Conservation (phyloP, 257 asterid genomes). For the Coffea eugenioides region DNA sequence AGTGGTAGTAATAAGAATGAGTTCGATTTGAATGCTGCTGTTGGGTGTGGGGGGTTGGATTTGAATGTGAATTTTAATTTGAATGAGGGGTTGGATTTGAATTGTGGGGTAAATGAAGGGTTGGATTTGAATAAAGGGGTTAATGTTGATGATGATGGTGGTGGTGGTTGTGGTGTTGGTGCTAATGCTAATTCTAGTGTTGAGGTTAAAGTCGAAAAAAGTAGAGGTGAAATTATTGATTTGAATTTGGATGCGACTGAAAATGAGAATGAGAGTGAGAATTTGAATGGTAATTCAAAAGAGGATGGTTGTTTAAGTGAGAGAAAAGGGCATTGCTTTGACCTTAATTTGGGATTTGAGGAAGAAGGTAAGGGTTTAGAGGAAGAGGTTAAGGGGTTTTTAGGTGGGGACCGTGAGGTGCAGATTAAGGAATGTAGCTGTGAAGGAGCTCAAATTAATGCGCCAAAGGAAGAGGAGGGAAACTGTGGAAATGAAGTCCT, state of each 20-base stretch:
- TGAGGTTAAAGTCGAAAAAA: slow-evolving; percentile 28
- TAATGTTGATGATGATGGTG: neutral
- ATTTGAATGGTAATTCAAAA: neutral
- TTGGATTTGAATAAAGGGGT: slow-evolving; percentile 59
- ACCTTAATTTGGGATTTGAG: slow-evolving; percentile 76
- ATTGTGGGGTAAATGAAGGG: slow-evolving; percentile 22
- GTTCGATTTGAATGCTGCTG: slow-evolving; percentile 44
- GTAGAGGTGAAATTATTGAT: slow-evolving; percentile 49
- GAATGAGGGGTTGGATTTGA: slow-evolving; percentile 32
- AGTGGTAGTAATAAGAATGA: slow-evolving; percentile 17
- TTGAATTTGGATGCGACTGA: slow-evolving; percentile 68
- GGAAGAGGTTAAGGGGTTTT: slow-evolving; percentile 42
- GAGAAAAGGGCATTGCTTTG: slow-evolving; percentile 48
- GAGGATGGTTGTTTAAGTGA: slow-evolving; percentile 45
- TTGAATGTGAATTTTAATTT: slow-evolving; percentile 34
- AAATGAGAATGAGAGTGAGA: slow-evolving; percentile 22
- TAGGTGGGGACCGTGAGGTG: slow-evolving; percentile 33
- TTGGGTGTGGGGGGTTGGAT: slow-evolving; percentile 27
- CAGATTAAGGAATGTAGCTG: slow-evolving; percentile 18
- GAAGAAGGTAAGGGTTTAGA: slow-evolving; percentile 50
- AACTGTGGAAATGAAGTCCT: neutral
- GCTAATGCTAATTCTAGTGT: slow-evolving; percentile 21
- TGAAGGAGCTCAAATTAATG: slow-evolving; percentile 12
- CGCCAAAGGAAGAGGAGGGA: slow-evolving; percentile 1
- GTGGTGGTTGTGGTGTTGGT: no score